Evolutionary conservation across 2,329 filamentous ascomycete species (phyloP).

Genomic region (Didymella arachidicola): DNA sequence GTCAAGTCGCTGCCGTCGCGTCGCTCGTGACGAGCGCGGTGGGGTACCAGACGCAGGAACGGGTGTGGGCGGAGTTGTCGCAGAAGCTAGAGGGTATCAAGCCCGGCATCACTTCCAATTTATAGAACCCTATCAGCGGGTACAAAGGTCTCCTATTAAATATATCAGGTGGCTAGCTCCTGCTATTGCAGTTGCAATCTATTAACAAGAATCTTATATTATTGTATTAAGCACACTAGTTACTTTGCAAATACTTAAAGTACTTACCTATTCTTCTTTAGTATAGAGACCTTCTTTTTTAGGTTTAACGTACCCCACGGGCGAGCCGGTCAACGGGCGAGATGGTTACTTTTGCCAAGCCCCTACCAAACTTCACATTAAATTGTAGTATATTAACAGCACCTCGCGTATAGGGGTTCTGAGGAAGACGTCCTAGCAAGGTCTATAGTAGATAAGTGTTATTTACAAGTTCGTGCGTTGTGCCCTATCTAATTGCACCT

Average conservation of each 20-base stretch:
- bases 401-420: too few species aligned
- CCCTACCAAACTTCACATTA: too few species aligned
- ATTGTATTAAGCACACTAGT: constrained; percentile 1
- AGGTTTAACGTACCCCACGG: too few species aligned
- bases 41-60: background rate
- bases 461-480: too few species aligned
- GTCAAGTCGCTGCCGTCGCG: background rate
- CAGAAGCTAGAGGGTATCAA: background rate
- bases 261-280: constrained; percentile 60
- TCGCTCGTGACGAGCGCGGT: background rate
- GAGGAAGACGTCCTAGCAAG: too few species aligned
- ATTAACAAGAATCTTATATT: background rate
- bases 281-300: constrained; percentile 59
- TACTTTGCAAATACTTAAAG: constrained; percentile 22
- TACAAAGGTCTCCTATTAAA: too few species aligned
- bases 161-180: background rate
- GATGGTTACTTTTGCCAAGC: too few species aligned
- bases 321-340: too few species aligned
- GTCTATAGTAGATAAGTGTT: too few species aligned
- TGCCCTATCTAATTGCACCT: too few species aligned
- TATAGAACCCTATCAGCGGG: background rate
- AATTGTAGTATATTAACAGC: too few species aligned
- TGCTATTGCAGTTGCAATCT: background rate
- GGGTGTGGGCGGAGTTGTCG: background rate
- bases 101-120: background rate